Base-by-base conservation (phyloP, 1,284 basidiomycete genomes). In the Sphaerobolus stellatus region DNA sequence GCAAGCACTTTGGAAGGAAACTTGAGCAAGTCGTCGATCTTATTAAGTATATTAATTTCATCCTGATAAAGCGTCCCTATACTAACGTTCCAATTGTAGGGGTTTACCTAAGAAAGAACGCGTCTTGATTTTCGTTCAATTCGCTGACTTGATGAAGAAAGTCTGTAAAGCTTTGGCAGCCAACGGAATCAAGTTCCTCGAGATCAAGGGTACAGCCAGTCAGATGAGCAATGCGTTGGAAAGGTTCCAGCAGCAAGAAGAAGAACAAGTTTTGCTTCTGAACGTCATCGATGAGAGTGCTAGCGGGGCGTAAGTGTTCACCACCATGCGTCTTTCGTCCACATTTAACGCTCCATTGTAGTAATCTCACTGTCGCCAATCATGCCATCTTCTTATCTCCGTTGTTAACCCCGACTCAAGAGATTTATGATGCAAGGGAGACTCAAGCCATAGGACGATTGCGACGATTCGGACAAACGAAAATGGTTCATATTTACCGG, bases 361-460 rank as follows among this genome's bases (percentile, higher is more conserved):
- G 68, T 8, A 98, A 98, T 68, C 72, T 98, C 64, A 97, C 94
- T 1, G 86, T 83, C 18, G 94, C 95, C 14, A 98, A 95, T 72
- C 93, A 96, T 64, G 94, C 92, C 31, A 89, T 98, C 66, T 98
- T 98, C 79, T 76, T 98, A 49, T 94, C 92, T 3, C 94, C 94
- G 2, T 77, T 98, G 30, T 84, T 95, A 20, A 82, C 92, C 18
- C 76, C 80, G 28, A 79, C 84, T 22, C 81, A 88, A 70, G 90
- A 90, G 68, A 89, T 89, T 54, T 96, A 95, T 68, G 81, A 86
- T 29, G 90, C 93, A 28, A 87, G 83, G 61, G 91, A 92, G 70
- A 96, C 90, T 0, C 94, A 97, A 68, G 94, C 94, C 0, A 85
- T 95, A 43, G 94, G 94, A 52, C 89, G 94, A 58, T 73, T 96